These are phyloP conservation scores for Beverwykella pulmonaria DNA, from an alignment of 495 filamentous ascomycete genomes.

Conservation along the genomic window DNA sequence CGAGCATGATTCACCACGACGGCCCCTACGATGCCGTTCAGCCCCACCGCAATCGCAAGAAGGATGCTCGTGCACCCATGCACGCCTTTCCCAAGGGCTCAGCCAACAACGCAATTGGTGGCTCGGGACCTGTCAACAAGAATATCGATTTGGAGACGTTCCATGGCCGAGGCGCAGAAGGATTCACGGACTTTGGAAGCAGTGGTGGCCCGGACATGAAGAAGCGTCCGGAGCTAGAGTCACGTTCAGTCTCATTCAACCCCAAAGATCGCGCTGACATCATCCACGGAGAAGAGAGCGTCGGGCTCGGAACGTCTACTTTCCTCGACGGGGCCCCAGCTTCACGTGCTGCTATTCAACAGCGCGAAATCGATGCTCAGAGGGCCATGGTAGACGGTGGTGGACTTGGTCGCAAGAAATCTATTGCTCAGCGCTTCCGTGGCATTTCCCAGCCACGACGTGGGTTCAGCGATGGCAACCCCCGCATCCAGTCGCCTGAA, in stretches of 20 bases:
- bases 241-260: constrained; percentile 56
- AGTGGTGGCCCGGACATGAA: constrained; percentile 47
- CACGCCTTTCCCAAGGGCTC: constrained; percentile 92
- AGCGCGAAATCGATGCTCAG: constrained; percentile 68
- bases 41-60: constrained; percentile 88
- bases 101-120: constrained; percentile 87
- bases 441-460: constrained; percentile 47
- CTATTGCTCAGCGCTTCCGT: constrained; percentile 69
- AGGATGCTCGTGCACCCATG: constrained; percentile 84
- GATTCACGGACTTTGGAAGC: constrained; percentile 70
- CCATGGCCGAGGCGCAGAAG: constrained; percentile 80
- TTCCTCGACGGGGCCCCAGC: constrained; percentile 95
- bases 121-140: constrained; percentile 79
- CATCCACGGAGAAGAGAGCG: constrained; percentile 78
- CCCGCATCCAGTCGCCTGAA: constrained; percentile 40
- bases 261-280: constrained; percentile 63
- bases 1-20: constrained; percentile 96
- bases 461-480: constrained; percentile 28
- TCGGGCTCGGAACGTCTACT: constrained; percentile 90
- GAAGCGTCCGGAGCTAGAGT: constrained; percentile 44
- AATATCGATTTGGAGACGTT: constrained; percentile 82
- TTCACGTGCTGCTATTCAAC: constrained; percentile 77
- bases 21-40: constrained; percentile 98
- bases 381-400: constrained; percentile 50
- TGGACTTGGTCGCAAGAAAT: constrained; percentile 87